These are phyloP conservation scores for Stephanodiscus triporus DNA, from an alignment of 108 stramenopile species.

Conservation along the genomic window DNA sequence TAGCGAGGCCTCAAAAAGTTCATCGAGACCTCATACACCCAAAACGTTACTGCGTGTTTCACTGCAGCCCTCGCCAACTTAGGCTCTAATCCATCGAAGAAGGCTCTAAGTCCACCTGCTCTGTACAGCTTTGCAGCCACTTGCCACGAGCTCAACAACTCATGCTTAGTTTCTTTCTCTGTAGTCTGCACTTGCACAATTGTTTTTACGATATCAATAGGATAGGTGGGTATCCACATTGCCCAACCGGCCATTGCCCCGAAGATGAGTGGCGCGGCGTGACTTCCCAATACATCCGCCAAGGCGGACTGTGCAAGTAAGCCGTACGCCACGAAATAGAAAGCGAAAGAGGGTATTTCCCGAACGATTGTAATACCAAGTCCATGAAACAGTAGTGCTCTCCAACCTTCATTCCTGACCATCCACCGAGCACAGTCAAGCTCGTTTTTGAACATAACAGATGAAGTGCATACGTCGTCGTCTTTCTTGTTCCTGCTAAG, in stretches of 20 bases:
- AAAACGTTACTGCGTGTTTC: conserved; percentile 69
- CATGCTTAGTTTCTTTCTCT: conserved; percentile 20
- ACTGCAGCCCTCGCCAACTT: conserved; percentile 63
- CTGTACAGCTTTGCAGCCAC: conserved; percentile 51
- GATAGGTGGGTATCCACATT: conserved; percentile 70
- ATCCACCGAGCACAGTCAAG: conserved; percentile 46
- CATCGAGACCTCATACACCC: conserved; percentile 46
- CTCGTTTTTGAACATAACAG: conserved; percentile 33
- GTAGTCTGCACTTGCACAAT: conserved; percentile 47
- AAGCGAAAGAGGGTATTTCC: conserved; percentile 58
- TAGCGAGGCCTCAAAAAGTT: conserved; percentile 20
- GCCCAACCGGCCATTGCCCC: conserved; percentile 61
- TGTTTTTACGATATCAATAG: conserved; percentile 74
- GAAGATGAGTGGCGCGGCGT: conserved; percentile 54
- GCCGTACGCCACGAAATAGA: conserved; percentile 63
- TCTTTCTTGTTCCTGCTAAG: conserved; percentile 26
- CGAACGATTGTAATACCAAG: conserved; percentile 51
- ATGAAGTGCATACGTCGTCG: conserved; percentile 4
- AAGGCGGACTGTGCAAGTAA: conserved; percentile 37
- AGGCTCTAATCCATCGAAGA: conserved; percentile 62
- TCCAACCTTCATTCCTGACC: conserved; percentile 52
- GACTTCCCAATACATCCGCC: conserved; percentile 26
- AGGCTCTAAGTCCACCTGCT: conserved; percentile 50
- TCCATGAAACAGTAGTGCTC: conserved; percentile 54
- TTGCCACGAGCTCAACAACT: conserved; percentile 29